Evolutionary conservation across 108 stramenopile species (phyloP), one percentile per base, ranked within the genome.

Genomic region (Nannochloropsis salina): DNA sequence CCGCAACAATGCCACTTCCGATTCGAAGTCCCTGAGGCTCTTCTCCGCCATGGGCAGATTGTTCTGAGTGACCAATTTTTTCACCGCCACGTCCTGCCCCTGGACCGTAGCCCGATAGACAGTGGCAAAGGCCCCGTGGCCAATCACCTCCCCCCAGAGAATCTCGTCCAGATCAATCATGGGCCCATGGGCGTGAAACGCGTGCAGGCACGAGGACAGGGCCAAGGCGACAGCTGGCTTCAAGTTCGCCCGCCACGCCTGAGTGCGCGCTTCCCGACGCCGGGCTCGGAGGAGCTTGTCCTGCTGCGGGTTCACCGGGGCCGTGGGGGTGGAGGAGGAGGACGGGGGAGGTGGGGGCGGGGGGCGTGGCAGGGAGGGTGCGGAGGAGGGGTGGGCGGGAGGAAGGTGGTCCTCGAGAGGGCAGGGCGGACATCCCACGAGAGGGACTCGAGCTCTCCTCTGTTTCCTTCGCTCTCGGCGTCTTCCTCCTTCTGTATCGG

Each of bases 61-160:
- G 44, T 82, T 82, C 40, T 86, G 81, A 8, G 86, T 86, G 12
- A 22, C 82, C 9, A 86, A 81, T 20, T 86, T 86, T 41, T 86
- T 86, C 44, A 86, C 81, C 2, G 86, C 86, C 4, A 86, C 45
- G 43, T 41, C 42, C 3, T 42, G n/a, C 11, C 81, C 81, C 81
- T 9, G n/a, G 11, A 81, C 81, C 44, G 10, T 84, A 20, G 87
- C 91, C 31, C 83, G 45, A 85, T 89, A 90, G 42, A 91, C 91
- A 11, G 89, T 90, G 42, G 91, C 91, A 41, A 91, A 91, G 22
- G 91, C 91, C 8, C 91, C 91, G 80, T 82, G 85, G 20, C 91
- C 91, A 40, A 91, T 86, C 44, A 86, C 85, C 61, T 74, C 61
- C 61, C 61, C 61, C 61, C 61, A 74, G 61, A n/a, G 15, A n/a